These are phyloP conservation scores for Carex cristatella DNA, from an alignment of 176 grass and related monocot genomes.

Conservation along the genomic window DNA sequence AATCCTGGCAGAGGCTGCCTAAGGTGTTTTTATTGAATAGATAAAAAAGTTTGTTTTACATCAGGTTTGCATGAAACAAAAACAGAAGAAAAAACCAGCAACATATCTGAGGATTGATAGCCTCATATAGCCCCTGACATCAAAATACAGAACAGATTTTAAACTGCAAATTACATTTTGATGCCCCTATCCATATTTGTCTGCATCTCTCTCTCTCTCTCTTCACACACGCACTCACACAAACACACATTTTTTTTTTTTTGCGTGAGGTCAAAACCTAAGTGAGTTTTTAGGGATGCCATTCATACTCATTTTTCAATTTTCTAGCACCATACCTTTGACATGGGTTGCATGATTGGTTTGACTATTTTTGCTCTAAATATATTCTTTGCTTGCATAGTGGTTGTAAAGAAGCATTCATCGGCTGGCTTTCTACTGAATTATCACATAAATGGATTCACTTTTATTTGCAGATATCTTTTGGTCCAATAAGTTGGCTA, in stretches of 20 bases:
- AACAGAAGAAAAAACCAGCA: too few relatives aligned
- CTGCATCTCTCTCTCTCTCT: too few relatives aligned
- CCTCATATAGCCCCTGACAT: too few relatives aligned
- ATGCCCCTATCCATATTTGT: too few relatives aligned
- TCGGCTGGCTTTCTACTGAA: not conserved
- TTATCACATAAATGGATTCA: conserved; percentile 17
- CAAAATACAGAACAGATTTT: too few relatives aligned
- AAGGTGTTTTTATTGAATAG: too few relatives aligned
- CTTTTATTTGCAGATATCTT: conserved; percentile 58
- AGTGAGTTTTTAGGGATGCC: not conserved
- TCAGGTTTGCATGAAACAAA: too few relatives aligned
- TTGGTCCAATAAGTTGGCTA: conserved; percentile 97
- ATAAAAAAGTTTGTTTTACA: too few relatives aligned
- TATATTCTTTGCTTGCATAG: not conserved
- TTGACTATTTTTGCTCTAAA: not conserved
- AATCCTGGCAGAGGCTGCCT: too few relatives aligned
- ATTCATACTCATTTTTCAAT: not conserved
- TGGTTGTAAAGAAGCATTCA: not conserved
- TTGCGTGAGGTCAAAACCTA: not conserved
- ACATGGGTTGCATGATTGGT: not conserved
- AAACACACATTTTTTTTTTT: too few relatives aligned
- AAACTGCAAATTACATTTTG: too few relatives aligned
- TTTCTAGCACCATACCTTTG: not conserved
- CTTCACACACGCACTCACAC: not conserved
- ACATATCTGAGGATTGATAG: too few relatives aligned